Conservation (phyloP, 2,329 filamentous ascomycete species). For the Scedosporium apiospermum region DNA sequence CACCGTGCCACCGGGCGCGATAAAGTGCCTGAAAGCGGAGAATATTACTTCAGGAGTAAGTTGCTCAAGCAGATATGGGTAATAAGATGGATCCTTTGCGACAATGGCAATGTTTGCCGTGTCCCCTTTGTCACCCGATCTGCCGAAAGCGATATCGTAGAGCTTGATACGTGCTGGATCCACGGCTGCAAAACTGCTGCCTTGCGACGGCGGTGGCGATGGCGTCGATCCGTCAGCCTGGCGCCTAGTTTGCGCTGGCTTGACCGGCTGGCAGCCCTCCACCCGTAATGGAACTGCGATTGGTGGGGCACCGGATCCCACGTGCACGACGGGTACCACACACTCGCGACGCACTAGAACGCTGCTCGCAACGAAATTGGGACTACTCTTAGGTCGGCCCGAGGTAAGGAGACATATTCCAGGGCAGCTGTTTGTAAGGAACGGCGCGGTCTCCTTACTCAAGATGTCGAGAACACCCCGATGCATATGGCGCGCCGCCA, state of each 20-base stretch:
- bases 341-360: background rate
- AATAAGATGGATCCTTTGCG: background rate
- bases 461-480: background rate
- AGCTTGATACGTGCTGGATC: background rate
- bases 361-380: background rate
- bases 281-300: background rate
- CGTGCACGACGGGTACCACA: background rate
- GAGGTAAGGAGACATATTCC: constrained; percentile 1
- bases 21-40: background rate
- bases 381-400: background rate
- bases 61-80: background rate
- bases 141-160: constrained; percentile 1
- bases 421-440: constrained; percentile 3
- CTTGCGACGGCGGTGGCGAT: background rate
- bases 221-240: background rate
- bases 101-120: constrained; percentile 4
- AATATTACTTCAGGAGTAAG: constrained; percentile 1
- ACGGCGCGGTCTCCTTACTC: background rate
- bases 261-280: background rate
- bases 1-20: background rate
- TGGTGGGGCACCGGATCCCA: background rate
- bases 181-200: background rate
- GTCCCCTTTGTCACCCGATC: constrained; percentile 6
- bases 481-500: background rate
- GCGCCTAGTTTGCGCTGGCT: background rate